A percentile compares a stretch with the other conserved stretches of the same genome.
These are phyloP conservation scores for Candida rishiriensis DNA, from an alignment of 805 yeast genomes.

Conservation along the genomic window DNA sequence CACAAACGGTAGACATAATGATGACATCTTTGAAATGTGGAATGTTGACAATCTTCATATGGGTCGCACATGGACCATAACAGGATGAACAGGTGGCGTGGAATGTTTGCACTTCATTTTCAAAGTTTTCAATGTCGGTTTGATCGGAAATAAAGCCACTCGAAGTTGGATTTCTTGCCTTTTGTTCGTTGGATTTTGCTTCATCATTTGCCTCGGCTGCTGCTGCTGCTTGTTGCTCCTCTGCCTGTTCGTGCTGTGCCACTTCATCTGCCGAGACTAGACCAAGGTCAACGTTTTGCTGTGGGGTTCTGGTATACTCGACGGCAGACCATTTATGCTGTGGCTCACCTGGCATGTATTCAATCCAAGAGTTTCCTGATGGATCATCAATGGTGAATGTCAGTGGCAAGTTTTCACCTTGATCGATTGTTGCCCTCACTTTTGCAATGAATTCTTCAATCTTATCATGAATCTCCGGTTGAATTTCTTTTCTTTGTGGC, in stretches of 20 bases:
- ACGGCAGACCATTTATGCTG: conserved; percentile 85
- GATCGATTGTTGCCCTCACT: conserved; percentile 55
- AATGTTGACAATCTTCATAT: conserved; percentile 93
- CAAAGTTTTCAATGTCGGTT: conserved; percentile 78
- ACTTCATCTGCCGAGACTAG: conserved; percentile 66
- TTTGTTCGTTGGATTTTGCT: conserved; percentile 29
- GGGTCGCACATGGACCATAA: conserved; percentile 75
- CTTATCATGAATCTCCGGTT: conserved; percentile 72
- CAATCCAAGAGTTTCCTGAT: conserved; percentile 96
- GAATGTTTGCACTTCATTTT: conserved; percentile 90
- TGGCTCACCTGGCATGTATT: conserved; percentile 80
- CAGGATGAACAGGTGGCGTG: conserved; percentile 92
- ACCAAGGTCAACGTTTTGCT: conserved; percentile 83
- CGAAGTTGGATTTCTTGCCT: conserved; percentile 35
- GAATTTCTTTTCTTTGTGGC: conserved; percentile 65
- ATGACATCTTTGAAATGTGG: conserved; percentile 98
- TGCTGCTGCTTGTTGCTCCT: conserved; percentile 30
- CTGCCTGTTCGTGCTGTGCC: conserved; percentile 43
- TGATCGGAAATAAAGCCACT: conserved; percentile 64
- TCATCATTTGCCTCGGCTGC: conserved; percentile 24
- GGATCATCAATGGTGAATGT: conserved; percentile 87
- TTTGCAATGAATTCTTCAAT: conserved; percentile 65
- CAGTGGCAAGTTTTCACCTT: conserved; percentile 65
- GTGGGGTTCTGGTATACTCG: conserved; percentile 80
- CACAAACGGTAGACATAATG: conserved; percentile 92